phyloP scores from a whole-genome alignment of 352 stramenopile species.

The Blastocystis hominis region DNA sequence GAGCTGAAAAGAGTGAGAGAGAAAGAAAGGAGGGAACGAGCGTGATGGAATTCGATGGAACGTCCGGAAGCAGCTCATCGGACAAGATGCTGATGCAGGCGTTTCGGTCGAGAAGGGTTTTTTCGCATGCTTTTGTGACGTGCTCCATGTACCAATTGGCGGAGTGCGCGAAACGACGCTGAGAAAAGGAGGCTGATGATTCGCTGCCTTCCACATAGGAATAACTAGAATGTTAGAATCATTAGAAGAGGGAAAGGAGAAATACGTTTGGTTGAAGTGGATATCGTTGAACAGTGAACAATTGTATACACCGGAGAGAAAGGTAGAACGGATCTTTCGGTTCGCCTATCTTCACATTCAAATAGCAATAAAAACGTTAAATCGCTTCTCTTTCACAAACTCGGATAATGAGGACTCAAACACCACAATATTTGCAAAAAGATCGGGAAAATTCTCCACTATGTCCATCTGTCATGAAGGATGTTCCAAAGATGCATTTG shows the following conservation, averaged over 20 bases:
- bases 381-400: neutral
- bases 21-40: neutral
- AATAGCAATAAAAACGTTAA: neutral
- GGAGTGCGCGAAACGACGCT: neutral
- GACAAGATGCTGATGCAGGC: neutral
- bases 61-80: neutral
- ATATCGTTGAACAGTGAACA: conserved; percentile 10
- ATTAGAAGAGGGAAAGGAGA: neutral
- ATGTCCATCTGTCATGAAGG: neutral
- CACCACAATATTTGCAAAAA: conserved; percentile 19
- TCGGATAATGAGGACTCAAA: neutral
- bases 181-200: neutral
- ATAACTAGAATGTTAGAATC: neutral
- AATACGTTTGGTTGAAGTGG: neutral
- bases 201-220: neutral
- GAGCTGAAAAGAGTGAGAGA: neutral
- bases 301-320: conserved; percentile 18
- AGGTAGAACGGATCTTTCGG: neutral
- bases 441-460: neutral
- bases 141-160: neutral
- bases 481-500: neutral
- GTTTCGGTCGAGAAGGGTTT: neutral
- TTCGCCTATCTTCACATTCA: neutral
- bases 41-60: neutral
- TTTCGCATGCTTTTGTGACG: neutral